Evolutionary conservation across 2,329 filamentous ascomycete species (phyloP), one percentile per base, ranked within the genome.

Genomic region (Hawksworthiomyces lignivorus): DNA sequence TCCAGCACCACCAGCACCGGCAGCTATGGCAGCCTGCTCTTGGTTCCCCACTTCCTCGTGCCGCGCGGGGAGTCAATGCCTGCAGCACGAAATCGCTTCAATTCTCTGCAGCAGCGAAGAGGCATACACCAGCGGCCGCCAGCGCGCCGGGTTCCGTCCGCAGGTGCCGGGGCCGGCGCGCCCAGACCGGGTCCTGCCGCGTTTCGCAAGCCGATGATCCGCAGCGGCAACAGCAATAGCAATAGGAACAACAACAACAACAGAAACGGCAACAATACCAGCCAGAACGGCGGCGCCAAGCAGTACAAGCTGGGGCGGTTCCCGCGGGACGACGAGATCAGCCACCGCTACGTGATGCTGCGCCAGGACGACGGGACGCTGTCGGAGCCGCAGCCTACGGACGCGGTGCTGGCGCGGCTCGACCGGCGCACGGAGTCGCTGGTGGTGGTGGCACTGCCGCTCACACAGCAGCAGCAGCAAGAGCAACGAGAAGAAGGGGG

Each of bases 251-350:
- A 18, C 31, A 32, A 29, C 28, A 7, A 24, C n/a, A 28, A 27
- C 36, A 34, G 22, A 9, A 41, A 35, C 35, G 35, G 31, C n/a
- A 32, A 10, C 26, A 21, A 30, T 3, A 10, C 31, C 21, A 12
- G 17, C 18, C n/a, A n/a, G n/a, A n/a, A n/a, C n/a, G n/a, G n/a
- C n/a, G n/a, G n/a, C n/a, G n/a, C n/a, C n/a, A n/a, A n/a, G n/a
- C n/a, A 35, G 29, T 20, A 11, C 19, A 41, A 39, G 21, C 26
- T 34, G 19, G 36, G 48, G 4, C 63, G 63, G 1, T 53, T 62
- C 11, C 66, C 68, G 5, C 60, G 60, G 43, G 65, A 75, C 57
- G 48, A 62, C 34, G 62, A 68, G 44, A 74, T 75, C 48, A 59
- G 46, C 15, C 60, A 67, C 54, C 24, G 26, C 28, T 33, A 39